These are phyloP conservation scores for Ceratocystis cubensis DNA, from an alignment of 2,329 filamentous ascomycete genomes.

Conservation along the genomic window DNA sequence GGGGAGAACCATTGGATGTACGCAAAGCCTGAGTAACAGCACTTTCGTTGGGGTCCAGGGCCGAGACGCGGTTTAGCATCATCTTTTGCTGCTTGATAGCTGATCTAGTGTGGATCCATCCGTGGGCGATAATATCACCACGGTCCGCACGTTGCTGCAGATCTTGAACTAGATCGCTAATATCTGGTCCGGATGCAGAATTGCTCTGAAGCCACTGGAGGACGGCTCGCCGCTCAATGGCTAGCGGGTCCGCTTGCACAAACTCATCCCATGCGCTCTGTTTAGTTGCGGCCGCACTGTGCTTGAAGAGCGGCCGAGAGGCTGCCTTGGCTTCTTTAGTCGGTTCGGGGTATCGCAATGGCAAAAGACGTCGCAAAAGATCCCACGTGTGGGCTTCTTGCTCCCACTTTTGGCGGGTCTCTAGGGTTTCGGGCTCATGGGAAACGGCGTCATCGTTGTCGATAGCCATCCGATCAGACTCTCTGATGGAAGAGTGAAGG, in stretches of 20 bases:
- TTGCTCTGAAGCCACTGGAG: constrained; percentile 78
- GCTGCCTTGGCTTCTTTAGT: constrained; percentile 11
- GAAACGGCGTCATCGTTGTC: constrained; percentile 36
- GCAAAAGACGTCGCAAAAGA: constrained; percentile 61
- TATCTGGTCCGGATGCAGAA: constrained; percentile 54
- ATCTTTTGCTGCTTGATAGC: constrained; percentile 85
- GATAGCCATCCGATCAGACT: constrained; percentile 35
- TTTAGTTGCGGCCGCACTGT: constrained; percentile 10
- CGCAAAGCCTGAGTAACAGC: constrained; percentile 44
- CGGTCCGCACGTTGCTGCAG: constrained; percentile 64
- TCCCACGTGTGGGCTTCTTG: constrained; percentile 87
- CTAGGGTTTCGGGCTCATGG: constrained; percentile 23
- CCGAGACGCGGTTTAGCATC: constrained; percentile 49
- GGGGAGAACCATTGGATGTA: constrained; percentile 47
- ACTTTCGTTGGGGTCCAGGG: constrained; percentile 50
- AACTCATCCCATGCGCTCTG: constrained; percentile 47
- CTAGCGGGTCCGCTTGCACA: constrained; percentile 56
- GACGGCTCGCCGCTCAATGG: constrained; percentile 65
- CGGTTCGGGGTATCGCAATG: constrained; percentile 46
- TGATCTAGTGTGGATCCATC: constrained; percentile 84
- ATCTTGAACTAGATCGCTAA: constrained; percentile 64
- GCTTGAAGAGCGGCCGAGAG: constrained; percentile 16
- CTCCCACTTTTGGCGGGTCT: constrained; percentile 46
- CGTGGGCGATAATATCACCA: constrained; percentile 70
- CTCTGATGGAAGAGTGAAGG: constrained; percentile 28